Percentiles rank a stretch among this genome's conserved stretches.
Conservation (phyloP, 2,329 filamentous ascomycete species). For the Aspergillus flavus region DNA sequence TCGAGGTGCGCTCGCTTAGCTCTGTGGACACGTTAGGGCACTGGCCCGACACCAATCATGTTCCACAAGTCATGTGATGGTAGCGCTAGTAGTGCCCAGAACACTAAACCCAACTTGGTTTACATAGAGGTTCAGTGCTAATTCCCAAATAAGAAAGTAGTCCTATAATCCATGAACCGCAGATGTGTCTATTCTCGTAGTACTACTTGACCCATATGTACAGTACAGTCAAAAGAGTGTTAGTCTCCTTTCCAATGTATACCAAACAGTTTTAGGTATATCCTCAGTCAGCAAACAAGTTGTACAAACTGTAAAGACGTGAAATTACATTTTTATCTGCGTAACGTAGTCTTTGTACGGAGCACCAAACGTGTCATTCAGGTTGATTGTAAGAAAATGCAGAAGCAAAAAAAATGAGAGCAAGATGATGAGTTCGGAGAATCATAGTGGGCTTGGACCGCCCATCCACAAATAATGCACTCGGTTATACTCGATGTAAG, state of each 20-base stretch:
- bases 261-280: not conserved
- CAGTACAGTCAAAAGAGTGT: not conserved
- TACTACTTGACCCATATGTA: not conserved
- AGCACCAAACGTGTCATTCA: not conserved
- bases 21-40: constrained; percentile 45
- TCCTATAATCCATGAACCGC: not conserved
- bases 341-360: too few relatives aligned
- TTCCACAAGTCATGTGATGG: constrained; percentile 26
- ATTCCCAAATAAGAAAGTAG: not conserved
- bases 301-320: not conserved
- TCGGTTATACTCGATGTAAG: not conserved
- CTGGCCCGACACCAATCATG: constrained; percentile 28
- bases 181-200: not conserved
- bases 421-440: not conserved
- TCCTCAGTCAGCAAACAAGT: not conserved
- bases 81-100: not conserved
- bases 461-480: not conserved
- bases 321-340: not conserved
- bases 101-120: constrained; percentile 9
- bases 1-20: constrained; percentile 48
- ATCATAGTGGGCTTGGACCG: not conserved
- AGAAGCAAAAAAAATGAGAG: not conserved
- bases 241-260: not conserved
- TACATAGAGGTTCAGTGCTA: not conserved
- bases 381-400: not conserved